These are phyloP conservation scores for Calocybe gambosa DNA, from an alignment of 1,284 basidiomycete genomes.

Conservation along the genomic window DNA sequence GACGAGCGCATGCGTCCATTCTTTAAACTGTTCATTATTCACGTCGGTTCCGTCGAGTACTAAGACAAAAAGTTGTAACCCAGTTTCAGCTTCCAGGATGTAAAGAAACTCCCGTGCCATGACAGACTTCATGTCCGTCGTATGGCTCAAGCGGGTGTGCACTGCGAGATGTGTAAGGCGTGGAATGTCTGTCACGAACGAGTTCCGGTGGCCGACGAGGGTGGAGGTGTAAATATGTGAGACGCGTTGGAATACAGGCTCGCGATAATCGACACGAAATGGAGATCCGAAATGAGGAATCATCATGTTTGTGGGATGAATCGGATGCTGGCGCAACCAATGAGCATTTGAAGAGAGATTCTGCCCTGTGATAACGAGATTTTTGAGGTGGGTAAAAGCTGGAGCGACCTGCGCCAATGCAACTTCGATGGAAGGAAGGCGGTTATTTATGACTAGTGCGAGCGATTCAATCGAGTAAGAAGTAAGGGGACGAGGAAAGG, in stretches of 20 bases:
- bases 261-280: slow-evolving; percentile 25
- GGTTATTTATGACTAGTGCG: slow-evolving; percentile 23
- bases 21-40: slow-evolving; percentile 2
- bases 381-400: slow-evolving; percentile 23
- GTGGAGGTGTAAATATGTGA: slow-evolving; percentile 28
- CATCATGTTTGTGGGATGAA: slow-evolving; percentile 24
- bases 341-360: slow-evolving; percentile 27
- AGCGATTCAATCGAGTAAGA: slow-evolving; percentile 20
- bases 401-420: slow-evolving; percentile 26
- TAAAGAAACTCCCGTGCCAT: slow-evolving; percentile 17
- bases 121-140: not conserved
- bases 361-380: slow-evolving; percentile 26
- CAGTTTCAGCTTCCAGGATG: slow-evolving; percentile 18
- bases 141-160: slow-evolving; percentile 21
- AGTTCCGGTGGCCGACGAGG: slow-evolving; percentile 22
- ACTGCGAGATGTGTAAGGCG: slow-evolving; percentile 27
- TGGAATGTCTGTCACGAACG: slow-evolving; percentile 25
- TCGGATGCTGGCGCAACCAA: slow-evolving; percentile 26
- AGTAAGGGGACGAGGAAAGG: slow-evolving; percentile 22
- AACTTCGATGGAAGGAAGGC: slow-evolving; percentile 26
- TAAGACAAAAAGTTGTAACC: slow-evolving; percentile 21
- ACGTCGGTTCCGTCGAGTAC: slow-evolving; percentile 15
- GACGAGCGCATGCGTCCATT: slow-evolving; percentile 18
- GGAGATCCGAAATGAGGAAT: slow-evolving; percentile 28
- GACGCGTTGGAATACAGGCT: slow-evolving; percentile 25